Conservation (phyloP, 202 grass and related monocot genomes). For the Eragrostis tef region DNA sequence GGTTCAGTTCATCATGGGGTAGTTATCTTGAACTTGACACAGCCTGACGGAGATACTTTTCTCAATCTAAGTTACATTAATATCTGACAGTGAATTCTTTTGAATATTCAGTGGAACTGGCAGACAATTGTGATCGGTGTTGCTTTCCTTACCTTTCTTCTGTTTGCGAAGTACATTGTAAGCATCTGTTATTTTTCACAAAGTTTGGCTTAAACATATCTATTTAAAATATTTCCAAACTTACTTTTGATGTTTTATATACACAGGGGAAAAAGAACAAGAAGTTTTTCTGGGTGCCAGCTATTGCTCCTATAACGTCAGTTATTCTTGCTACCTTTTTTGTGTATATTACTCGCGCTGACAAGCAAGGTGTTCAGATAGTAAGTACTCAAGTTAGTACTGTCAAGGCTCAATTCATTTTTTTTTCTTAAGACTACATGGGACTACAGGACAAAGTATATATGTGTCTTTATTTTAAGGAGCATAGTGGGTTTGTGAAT, state of each 20-base stretch:
- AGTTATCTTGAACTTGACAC: constrained; percentile 35
- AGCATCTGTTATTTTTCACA: constrained; percentile 36
- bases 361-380: constrained; percentile 93
- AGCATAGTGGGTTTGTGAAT: background rate
- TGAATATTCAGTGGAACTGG: constrained; percentile 90
- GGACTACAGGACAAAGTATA: background rate
- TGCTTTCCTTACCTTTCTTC: constrained; percentile 78
- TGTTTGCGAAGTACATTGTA: constrained; percentile 77
- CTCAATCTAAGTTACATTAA: background rate
- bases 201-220: background rate
- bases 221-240: background rate
- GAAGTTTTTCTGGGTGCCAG: constrained; percentile 89
- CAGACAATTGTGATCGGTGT: constrained; percentile 78
- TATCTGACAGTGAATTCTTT: constrained; percentile 28
- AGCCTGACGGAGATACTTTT: background rate
- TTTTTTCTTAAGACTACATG: background rate
- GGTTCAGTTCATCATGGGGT: constrained; percentile 82
- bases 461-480: background rate
- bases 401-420: background rate
- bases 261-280: constrained; percentile 80
- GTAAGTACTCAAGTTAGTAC: constrained; percentile 58
- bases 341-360: constrained; percentile 81
- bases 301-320: constrained; percentile 81
- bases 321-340: constrained; percentile 88
- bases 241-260: constrained; percentile 24